These are phyloP conservation scores for Colletotrichum sp. DNA, from an alignment of 2,329 filamentous ascomycete genomes.

Conservation along the genomic window DNA sequence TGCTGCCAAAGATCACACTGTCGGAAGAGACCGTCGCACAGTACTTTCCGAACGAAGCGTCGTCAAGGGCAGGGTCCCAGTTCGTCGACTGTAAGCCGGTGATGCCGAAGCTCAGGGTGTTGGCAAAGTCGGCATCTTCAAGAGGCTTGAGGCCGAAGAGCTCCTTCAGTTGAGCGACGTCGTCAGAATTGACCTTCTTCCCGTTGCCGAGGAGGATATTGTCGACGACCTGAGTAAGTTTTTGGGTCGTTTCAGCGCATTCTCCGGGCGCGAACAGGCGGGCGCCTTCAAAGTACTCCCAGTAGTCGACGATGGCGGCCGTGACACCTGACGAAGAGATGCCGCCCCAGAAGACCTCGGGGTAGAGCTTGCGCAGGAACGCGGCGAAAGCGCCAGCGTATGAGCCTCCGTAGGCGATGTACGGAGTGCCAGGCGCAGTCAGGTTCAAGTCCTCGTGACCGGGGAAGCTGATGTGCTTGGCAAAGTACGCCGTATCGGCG, in stretches of 20 bases:
- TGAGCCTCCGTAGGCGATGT: constrained; percentile 82
- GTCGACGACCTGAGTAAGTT: constrained; percentile 56
- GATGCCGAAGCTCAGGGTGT: constrained; percentile 45
- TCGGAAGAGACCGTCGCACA: constrained; percentile 51
- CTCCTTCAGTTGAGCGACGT: constrained; percentile 36
- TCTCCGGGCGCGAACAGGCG: constrained; percentile 55
- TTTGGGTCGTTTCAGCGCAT: constrained; percentile 70
- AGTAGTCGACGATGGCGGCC: constrained; percentile 79
- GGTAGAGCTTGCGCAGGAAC: constrained; percentile 77
- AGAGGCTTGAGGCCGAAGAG: constrained; percentile 53
- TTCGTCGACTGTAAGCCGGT: constrained; percentile 51
- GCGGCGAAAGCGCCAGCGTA: constrained; percentile 84
- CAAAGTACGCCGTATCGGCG: constrained; percentile 84
- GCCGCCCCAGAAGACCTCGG: constrained; percentile 77
- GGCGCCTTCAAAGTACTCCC: constrained; percentile 62
- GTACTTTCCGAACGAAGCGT: constrained; percentile 48
- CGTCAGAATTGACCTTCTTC: constrained; percentile 27
- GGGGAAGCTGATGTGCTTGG: constrained; percentile 71
- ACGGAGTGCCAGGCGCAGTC: constrained; percentile 69
- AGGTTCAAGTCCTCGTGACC: constrained; percentile 73
- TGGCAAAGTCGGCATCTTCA: constrained; percentile 54
- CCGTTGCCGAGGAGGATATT: constrained; percentile 51
- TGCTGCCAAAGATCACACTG: constrained; percentile 45
- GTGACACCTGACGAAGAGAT: constrained; percentile 85
- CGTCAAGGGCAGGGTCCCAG: constrained; percentile 56